Evolutionary conservation across 2,329 filamentous ascomycete genomes (phyloP).

Genomic region (Fusarium azukiicola): DNA sequence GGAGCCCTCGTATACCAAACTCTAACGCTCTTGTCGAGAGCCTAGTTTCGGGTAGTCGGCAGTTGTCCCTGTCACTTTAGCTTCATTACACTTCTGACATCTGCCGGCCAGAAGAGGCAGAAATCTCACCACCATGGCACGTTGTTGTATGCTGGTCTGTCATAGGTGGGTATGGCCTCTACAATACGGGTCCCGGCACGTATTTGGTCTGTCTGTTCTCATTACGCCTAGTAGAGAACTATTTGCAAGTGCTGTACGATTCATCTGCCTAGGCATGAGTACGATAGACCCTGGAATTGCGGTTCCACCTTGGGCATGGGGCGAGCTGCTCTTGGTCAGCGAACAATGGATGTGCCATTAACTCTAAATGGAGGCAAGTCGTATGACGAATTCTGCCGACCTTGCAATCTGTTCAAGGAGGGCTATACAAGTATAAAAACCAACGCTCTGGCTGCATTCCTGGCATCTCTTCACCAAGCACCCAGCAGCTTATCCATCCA

Average conservation of each 20-base stretch:
- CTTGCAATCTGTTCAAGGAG: background rate
- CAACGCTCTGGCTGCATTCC: background rate
- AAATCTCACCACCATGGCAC: background rate
- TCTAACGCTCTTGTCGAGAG: background rate
- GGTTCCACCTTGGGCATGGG: background rate
- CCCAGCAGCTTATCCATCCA: background rate
- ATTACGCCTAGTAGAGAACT: background rate
- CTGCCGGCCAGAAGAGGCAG: background rate
- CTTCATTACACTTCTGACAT: background rate
- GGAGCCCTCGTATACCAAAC: conserved; percentile 13
- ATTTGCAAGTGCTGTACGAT: background rate
- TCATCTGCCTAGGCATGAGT: background rate
- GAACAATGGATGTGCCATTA: background rate
- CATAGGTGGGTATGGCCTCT: background rate
- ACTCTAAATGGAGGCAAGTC: background rate
- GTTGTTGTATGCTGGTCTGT: background rate
- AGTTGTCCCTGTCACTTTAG: background rate
- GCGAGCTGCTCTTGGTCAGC: background rate
- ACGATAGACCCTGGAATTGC: background rate
- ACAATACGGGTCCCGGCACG: too few relatives aligned
- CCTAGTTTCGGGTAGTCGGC: background rate
- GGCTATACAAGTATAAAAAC: background rate
- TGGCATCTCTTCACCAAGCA: background rate
- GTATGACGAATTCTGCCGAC: background rate
- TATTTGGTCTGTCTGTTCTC: background rate